Evolutionary conservation across 2,329 filamentous ascomycete genomes (phyloP).

Genomic region (Emmonsia crescens): DNA sequence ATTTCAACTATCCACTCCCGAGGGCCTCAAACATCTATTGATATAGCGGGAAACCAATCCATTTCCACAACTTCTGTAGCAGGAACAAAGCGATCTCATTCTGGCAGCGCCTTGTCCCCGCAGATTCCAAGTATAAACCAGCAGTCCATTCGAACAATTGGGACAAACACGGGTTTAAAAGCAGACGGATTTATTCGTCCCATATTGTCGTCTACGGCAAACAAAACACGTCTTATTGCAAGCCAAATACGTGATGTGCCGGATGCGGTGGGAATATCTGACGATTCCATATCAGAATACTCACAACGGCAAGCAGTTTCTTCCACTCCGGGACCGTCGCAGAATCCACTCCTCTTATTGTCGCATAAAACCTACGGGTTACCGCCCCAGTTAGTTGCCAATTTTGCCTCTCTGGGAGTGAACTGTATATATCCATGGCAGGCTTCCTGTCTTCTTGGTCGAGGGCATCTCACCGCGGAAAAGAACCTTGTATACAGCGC

Average conservation of each 20-base stretch:
- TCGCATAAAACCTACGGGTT: constrained; percentile 54
- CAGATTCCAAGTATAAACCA: background rate
- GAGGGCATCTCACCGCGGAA: constrained; percentile 53
- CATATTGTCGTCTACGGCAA: constrained; percentile 1
- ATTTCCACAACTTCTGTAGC: constrained; percentile 32
- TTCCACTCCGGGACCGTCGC: constrained; percentile 24
- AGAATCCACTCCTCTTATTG: constrained; percentile 45
- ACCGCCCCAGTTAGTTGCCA: constrained; percentile 49
- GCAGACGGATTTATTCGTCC: background rate
- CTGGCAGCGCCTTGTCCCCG: constrained; percentile 15
- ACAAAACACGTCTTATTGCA: constrained; percentile 28
- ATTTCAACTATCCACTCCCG: constrained; percentile 35
- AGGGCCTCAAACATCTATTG: constrained; percentile 40
- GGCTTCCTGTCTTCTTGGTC: constrained; percentile 58
- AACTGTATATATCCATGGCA: constrained; percentile 70
- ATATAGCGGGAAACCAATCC: constrained; percentile 30
- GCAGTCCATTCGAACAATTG: background rate
- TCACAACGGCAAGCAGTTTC: constrained; percentile 40
- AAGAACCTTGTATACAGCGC: constrained; percentile 69
- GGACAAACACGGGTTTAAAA: background rate
- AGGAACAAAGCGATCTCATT: constrained; percentile 40
- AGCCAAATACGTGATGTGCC: constrained; percentile 25
- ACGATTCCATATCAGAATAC: constrained; percentile 39
- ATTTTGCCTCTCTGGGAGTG: constrained; percentile 58
- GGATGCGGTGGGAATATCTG: constrained; percentile 11